Percentiles rank a stretch among this genome's conserved stretches.
Conservation (phyloP, 2,329 filamentous ascomycete species). For the Scorias spongiosa region DNA sequence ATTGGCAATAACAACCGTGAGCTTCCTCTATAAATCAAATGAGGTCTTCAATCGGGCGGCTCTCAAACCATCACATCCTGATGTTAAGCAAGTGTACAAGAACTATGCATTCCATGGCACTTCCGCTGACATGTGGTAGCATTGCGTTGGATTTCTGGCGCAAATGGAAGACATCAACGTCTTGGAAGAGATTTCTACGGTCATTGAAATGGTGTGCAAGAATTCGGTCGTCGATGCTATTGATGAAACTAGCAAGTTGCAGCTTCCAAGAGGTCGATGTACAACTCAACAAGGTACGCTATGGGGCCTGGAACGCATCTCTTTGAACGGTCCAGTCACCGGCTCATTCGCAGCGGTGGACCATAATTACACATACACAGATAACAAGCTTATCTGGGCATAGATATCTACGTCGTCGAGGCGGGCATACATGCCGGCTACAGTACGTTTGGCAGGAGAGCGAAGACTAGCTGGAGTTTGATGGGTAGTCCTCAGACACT, state of each 20-base stretch:
- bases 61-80: constrained; percentile 22
- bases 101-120: constrained; percentile 27
- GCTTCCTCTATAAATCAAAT: constrained; percentile 18
- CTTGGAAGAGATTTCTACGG: constrained; percentile 24
- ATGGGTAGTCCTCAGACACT: constrained; percentile 21
- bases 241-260: constrained; percentile 11
- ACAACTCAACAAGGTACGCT: constrained; percentile 22
- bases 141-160: constrained; percentile 24
- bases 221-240: constrained; percentile 10
- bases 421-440: constrained; percentile 33
- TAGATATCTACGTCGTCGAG: constrained; percentile 34
- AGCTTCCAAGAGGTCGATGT: constrained; percentile 10
- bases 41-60: constrained; percentile 22
- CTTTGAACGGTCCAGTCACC: constrained; percentile 12
- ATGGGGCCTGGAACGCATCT: constrained; percentile 34
- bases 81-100: constrained; percentile 25
- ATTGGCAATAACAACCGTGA: constrained; percentile 21
- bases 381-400: constrained; percentile 21
- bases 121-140: constrained; percentile 24
- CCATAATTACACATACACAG: constrained; percentile 28
- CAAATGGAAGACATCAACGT: constrained; percentile 25
- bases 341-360: constrained; percentile 20
- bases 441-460: constrained; percentile 30
- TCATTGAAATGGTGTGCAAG: neutral
- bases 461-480: constrained; percentile 25